Base-by-base conservation (phyloP, 2,329 filamentous ascomycete species). In the Cordyceps militaris region DNA sequence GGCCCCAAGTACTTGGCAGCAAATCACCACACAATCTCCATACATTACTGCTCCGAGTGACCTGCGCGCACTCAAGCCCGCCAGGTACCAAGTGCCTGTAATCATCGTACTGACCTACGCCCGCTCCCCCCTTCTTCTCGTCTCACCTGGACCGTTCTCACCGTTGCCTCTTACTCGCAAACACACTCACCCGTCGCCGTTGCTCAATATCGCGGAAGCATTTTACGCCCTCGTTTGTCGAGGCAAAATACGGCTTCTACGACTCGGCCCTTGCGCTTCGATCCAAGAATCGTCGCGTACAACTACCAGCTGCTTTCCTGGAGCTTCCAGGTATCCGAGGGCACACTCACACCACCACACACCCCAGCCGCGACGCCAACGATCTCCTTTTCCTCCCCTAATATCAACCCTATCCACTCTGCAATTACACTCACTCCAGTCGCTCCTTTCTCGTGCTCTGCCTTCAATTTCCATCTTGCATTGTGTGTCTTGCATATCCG, bases 361-460 rank as follows among this genome's bases (percentile, higher is more conserved):
- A 57, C 54, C 54, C 54, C 44, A 34, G 54, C 57, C 34, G 50
- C 57, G 44, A 58, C 49, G 36, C 42, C 57, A 58, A 54, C 57
- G 57, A 59, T 70, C 67, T 68, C 69, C 68, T 73, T 73, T 72
- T 66, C n/a, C 57, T 56, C 50, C 50, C 63, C 67, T 70, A 67
- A 70, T 71, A 70, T 72, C 69, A 66, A 66, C 64, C 62, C 65
- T 67, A 68, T 71, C 69, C 70, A 71, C 69, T 69, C 63, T 66
- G 65, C 65, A 66, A 66, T 70, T 69, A 67, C 69, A 60, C 68
- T 73, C 69, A 71, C 68, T 69, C 67, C 66, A 72, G 71, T 73
- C 71, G 70, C 69, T 72, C 70, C 67, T 71, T 73, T 71, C 66
- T 57, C 49, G 54, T 53, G 54, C 57, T 56, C 19, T 46, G 48